Evolutionary conservation across 1,139 yeast genomes (phyloP).

Genomic region (Zygosaccharomyces pseudobailii): DNA sequence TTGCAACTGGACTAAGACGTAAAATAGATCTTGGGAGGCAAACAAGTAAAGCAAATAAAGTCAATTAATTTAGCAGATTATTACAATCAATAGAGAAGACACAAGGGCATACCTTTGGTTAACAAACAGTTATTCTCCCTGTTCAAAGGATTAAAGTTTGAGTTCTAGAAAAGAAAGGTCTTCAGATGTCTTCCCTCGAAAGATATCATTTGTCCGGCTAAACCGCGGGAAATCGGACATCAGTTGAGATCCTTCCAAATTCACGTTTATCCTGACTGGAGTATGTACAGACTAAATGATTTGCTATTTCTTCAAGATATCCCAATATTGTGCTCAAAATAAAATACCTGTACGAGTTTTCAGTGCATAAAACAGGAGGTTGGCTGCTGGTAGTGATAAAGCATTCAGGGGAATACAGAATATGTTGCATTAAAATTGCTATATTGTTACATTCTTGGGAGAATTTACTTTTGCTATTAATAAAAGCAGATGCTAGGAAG

Average conservation of each 20-base stretch:
- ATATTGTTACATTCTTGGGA: too few species aligned
- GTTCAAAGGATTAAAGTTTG: neutral
- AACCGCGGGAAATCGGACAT: neutral
- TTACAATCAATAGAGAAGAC: neutral
- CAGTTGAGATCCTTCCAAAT: neutral
- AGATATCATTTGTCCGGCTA: neutral
- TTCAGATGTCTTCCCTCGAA: neutral
- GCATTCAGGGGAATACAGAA: too few species aligned
- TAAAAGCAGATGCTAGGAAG: too few species aligned
- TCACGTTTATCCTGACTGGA: too few species aligned
- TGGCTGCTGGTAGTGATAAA: too few species aligned
- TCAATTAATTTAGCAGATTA: neutral
- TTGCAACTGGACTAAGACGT: neutral
- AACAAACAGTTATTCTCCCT: neutral
- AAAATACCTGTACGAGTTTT: too few species aligned
- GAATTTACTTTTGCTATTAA: too few species aligned
- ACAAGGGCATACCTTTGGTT: neutral
- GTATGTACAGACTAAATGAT: too few species aligned
- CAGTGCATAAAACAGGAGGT: too few species aligned
- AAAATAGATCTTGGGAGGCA: neutral
- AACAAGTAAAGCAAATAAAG: neutral
- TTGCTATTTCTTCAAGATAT: too few species aligned
- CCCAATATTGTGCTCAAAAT: too few species aligned
- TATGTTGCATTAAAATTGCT: too few species aligned
- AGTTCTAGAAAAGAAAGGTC: neutral